A percentile compares a stretch with the other conserved stretches of the same genome.
phyloP scores from a whole-genome alignment of 2,329 filamentous ascomycete genomes.

The Botrytis sinoallii region DNA sequence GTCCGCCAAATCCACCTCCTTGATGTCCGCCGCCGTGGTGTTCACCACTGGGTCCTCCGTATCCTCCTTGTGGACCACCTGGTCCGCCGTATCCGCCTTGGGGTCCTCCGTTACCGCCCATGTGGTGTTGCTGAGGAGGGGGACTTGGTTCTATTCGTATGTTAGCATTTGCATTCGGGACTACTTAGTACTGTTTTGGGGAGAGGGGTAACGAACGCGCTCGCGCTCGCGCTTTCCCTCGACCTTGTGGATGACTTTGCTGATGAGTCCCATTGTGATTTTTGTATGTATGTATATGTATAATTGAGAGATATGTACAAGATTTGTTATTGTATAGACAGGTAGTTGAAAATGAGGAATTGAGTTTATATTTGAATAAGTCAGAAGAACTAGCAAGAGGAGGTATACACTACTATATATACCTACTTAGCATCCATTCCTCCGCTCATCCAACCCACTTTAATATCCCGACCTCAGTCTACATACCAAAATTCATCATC shows the following conservation, averaged over 20 bases:
- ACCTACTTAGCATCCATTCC: too few species aligned
- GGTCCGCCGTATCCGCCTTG: neutral
- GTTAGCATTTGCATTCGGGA: neutral
- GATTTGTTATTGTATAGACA: neutral
- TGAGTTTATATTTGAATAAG: neutral
- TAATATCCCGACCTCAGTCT: neutral
- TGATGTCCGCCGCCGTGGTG: neutral
- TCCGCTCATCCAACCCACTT: neutral
- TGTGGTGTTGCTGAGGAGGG: neutral
- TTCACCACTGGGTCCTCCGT: neutral
- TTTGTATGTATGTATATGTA: neutral
- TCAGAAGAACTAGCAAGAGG: neutral
- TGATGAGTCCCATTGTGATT: conserved; percentile 2
- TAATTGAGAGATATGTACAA: neutral
- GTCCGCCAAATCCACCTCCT: neutral
- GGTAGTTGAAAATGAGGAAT: neutral
- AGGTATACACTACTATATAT: neutral
- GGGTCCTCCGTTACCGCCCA: neutral
- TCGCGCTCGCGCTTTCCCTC: conserved; percentile 1
- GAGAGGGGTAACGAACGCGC: neutral
- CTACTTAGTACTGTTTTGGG: neutral
- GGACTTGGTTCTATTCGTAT: neutral
- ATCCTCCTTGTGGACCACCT: neutral
- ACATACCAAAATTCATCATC: neutral
- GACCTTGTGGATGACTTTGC: conserved; percentile 7